Evolutionary conservation across 2,329 filamentous ascomycete genomes (phyloP), one percentile per base, ranked within the genome.

Genomic region (Nothophaeocryptopus gaeumannii): DNA sequence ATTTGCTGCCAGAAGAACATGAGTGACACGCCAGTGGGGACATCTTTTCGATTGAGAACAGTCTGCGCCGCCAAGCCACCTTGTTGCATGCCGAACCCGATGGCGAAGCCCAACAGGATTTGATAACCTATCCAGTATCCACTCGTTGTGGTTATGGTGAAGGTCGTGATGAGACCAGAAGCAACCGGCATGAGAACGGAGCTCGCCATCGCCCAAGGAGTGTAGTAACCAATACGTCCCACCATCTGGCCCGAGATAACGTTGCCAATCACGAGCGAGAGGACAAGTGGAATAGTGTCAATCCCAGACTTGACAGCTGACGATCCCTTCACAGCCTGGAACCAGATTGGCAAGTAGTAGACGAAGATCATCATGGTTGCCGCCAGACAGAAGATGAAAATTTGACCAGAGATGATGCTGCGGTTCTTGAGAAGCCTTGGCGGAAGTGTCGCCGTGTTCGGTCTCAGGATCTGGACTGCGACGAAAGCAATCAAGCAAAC

Each of bases 111-210:
- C 3, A 69, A 54, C 2, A 79, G 53, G 5, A 74, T 63, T 44
- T 79, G 74, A 58, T 73, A 79, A 5, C 75, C 76, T 13, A 78
- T 71, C 75, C 75, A 79, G 31, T 67, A 63, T 3, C 58, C 63
- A 0, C 64, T 61, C 0, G 67, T 56, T 1, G 75, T 71, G 37
- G 56, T 52, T 1, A 69, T 53, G n/a, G 67, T 62, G 5, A 74
- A 65, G 0, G 71, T 74, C 37, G 67, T 74, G 14, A 78, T 55
- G 3, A 78, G 63, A 3, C 75, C 76, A 26, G 63, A 68, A 11
- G 72, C 73, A 33, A 76, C 68, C 3, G 71, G 56, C 66, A 72
- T 73, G 50, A 75, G 48, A 11, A 72, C 56, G 1, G 66, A 65
- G 1, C 50, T 46, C 9, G 61, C 40, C 35, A 74, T 64, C 61